Evolutionary conservation across 2,329 filamentous ascomycete species (phyloP).

Genomic region (Phoma herbarum): DNA sequence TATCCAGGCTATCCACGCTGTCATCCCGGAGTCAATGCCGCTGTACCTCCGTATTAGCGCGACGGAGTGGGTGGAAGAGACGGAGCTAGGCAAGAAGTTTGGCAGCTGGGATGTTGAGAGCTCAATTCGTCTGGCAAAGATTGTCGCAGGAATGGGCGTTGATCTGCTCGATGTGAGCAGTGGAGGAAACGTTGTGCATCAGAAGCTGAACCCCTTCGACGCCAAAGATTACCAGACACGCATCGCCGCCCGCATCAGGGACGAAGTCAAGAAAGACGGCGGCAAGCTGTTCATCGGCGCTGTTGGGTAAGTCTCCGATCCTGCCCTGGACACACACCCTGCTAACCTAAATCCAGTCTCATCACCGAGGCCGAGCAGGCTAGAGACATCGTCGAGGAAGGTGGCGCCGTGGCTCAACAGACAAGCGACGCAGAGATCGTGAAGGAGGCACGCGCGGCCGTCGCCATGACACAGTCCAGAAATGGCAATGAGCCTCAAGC

Average conservation of each 20-base stretch:
- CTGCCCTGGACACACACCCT: neutral
- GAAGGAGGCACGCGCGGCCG: slow-evolving; percentile 42
- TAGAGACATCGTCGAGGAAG: slow-evolving; percentile 53
- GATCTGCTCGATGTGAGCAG: slow-evolving; percentile 58
- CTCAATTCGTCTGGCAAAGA: slow-evolving; percentile 52
- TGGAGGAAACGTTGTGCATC: slow-evolving; percentile 52
- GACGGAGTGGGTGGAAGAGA: slow-evolving; percentile 51
- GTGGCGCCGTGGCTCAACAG: slow-evolving; percentile 26
- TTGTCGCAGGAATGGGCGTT: slow-evolving; percentile 53
- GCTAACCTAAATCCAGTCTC: slow-evolving; percentile 38
- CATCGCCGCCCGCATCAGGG: slow-evolving; percentile 56
- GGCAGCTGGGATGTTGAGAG: slow-evolving; percentile 54
- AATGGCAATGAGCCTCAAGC: slow-evolving; percentile 49
- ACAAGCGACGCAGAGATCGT: slow-evolving; percentile 40
- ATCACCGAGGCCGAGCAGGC: slow-evolving; percentile 64
- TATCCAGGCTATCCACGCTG: slow-evolving; percentile 47
- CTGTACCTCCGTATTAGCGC: slow-evolving; percentile 48
- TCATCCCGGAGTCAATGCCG: slow-evolving; percentile 47
- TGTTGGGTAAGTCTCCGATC: slow-evolving; percentile 45
- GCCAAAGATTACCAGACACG: slow-evolving; percentile 59
- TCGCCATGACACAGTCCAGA: slow-evolving; percentile 48
- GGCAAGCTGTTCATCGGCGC: slow-evolving; percentile 60
- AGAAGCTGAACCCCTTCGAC: slow-evolving; percentile 54
- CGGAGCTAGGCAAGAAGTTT: slow-evolving; percentile 38
- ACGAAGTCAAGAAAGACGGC: slow-evolving; percentile 51